phyloP scores from a whole-genome alignment of 139 green algal genomes.

The Chlamydomonas incerta region DNA sequence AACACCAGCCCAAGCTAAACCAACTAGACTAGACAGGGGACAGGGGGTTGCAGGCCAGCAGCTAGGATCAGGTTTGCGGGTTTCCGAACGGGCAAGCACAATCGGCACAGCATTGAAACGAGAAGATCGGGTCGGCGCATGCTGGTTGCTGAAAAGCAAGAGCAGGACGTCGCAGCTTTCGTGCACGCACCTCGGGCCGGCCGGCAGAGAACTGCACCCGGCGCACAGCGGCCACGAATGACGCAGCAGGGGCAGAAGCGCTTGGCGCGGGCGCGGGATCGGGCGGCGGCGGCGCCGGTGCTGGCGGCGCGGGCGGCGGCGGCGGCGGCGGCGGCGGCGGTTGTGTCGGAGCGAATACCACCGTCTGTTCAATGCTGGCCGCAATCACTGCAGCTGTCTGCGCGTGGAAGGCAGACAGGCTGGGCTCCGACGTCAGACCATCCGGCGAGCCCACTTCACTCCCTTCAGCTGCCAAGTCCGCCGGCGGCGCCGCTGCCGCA shows the following conservation, averaged over 20 bases:
- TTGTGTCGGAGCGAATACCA: background rate
- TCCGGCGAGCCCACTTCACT: background rate
- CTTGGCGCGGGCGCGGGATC: background rate
- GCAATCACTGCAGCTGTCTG: background rate
- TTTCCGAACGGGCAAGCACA: too few relatives aligned
- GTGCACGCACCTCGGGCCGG: conserved; percentile 1
- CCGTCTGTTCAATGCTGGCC: background rate
- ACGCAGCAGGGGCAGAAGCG: background rate
- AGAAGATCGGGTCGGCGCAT: too few relatives aligned
- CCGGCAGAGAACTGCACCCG: conserved; percentile 18
- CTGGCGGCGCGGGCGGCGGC: too few relatives aligned
- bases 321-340: too few relatives aligned
- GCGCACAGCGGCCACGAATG: background rate
- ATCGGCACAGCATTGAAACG: too few relatives aligned
- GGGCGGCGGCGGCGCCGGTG: background rate
- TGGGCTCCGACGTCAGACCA: background rate
- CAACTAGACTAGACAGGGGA: too few relatives aligned
- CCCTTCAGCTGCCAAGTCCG: background rate
- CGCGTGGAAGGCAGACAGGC: background rate
- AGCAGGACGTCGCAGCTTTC: too few relatives aligned
- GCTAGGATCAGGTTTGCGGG: too few relatives aligned
- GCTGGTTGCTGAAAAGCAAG: background rate
- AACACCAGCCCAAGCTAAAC: too few relatives aligned
- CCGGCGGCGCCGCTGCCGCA: background rate
- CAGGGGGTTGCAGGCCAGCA: too few relatives aligned